Percentiles rank a stretch among this genome's conserved stretches.
Conservation (phyloP, 805 yeast species). For the Myxozyma udenii region DNA sequence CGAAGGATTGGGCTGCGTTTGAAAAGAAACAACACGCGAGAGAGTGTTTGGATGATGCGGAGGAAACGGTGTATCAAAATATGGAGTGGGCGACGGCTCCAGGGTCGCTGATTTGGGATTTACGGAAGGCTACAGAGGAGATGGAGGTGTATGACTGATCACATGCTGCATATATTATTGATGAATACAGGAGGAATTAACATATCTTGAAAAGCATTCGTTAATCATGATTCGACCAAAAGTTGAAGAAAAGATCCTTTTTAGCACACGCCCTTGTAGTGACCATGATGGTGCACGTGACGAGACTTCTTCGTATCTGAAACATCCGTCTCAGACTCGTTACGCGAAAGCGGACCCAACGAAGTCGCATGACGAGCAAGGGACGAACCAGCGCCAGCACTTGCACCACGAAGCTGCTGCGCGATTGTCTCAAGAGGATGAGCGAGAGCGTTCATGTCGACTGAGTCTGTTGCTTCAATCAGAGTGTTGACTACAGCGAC, state of each 20-base stretch:
- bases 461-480: constrained; percentile 8
- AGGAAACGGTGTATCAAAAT: constrained; percentile 36
- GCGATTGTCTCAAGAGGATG: constrained; percentile 13
- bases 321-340: constrained; percentile 6
- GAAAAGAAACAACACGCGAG: constrained; percentile 34
- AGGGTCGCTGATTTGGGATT: constrained; percentile 21
- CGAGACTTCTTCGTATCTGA: neutral
- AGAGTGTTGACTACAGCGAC: constrained; percentile 14
- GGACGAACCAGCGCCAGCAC: no score
- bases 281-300: constrained; percentile 19
- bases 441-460: constrained; percentile 16
- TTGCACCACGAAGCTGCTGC: constrained; percentile 1
- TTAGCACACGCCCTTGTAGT: constrained; percentile 26
- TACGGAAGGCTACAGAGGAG: constrained; percentile 20
- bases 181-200: no score
- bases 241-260: neutral
- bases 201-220: no score
- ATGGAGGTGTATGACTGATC: constrained; percentile 27
- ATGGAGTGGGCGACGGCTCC: constrained; percentile 26
- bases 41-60: constrained; percentile 36
- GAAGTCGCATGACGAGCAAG: constrained; percentile 6
- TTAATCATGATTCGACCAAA: no score
- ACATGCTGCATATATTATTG: no score
- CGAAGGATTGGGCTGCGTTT: constrained; percentile 60
- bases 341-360: constrained; percentile 17